Percentiles rank a stretch among this genome's conserved stretches.
Evolutionary conservation across 1,284 basidiomycete species (phyloP).

Genomic region (Cutaneotrichosporon sp.): DNA sequence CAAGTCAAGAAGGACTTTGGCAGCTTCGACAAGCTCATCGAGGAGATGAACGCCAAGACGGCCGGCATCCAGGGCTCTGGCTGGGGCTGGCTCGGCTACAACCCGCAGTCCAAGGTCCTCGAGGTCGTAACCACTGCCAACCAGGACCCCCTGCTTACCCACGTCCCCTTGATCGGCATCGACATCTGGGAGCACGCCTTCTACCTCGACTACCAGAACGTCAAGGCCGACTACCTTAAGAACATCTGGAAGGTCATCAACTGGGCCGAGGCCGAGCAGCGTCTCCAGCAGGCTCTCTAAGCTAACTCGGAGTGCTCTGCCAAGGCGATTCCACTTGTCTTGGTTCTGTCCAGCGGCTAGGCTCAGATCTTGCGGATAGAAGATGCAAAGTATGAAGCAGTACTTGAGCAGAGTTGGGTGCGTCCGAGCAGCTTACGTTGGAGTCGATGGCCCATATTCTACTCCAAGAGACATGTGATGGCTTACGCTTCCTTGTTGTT

Average conservation of each 20-base stretch:
- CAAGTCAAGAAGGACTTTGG: constrained; percentile 83
- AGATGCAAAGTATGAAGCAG: constrained; percentile 5
- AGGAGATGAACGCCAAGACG: constrained; percentile 79
- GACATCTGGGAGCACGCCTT: constrained; percentile 75
- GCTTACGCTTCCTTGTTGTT: too few species aligned
- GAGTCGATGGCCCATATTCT: too few species aligned
- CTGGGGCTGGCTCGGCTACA: constrained; percentile 94
- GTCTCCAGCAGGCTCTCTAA: constrained; percentile 57
- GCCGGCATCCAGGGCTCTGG: constrained; percentile 93
- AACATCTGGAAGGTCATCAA: constrained; percentile 92
- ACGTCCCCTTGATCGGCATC: constrained; percentile 86
- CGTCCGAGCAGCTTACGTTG: too few species aligned
- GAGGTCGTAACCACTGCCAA: constrained; percentile 89
- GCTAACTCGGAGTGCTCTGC: too few species aligned
- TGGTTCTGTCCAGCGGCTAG: too few species aligned
- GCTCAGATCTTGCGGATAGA: neutral
- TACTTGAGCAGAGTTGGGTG: too few species aligned
- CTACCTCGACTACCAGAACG: constrained; percentile 90
- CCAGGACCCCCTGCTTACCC: constrained; percentile 88
- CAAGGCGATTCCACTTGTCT: too few species aligned
- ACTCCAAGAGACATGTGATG: too few species aligned
- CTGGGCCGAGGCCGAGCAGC: constrained; percentile 79
- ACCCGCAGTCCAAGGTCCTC: constrained; percentile 65
- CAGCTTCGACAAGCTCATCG: constrained; percentile 66
- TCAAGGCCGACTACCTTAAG: constrained; percentile 79